Base-by-base conservation (phyloP, 1,284 basidiomycete genomes). In the Chalciporus sp. region DNA sequence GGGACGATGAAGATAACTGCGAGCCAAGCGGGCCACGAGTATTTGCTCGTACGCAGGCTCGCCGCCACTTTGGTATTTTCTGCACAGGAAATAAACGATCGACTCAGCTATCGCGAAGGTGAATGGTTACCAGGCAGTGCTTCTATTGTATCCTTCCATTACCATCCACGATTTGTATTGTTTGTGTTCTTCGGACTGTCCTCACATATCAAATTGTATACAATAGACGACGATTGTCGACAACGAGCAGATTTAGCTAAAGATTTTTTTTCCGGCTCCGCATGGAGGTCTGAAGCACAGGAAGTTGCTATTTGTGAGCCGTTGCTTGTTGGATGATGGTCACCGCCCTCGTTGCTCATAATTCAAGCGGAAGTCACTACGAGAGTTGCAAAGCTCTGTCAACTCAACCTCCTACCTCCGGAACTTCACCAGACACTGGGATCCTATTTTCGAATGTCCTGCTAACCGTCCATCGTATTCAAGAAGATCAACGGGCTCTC, bases 1-100 rank as follows among this genome's bases (percentile, higher is more conserved):
- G 12, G 6, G 19, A 6, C 12, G 56, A 43, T 8, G 55, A 54
- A 1, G 58, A 58, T 23, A 11, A 16, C n/a, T 17, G 35, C 35
- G 47, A 49, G 12, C 31, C 56, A 2, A 33, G 35, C 17, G 16
- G 41, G 9, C 42, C 49, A 12, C 59, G 58, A 40, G 35, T 56
- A 14, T 44, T 58, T 12, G 41, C 58, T 40, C 69, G 58, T 35
- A 17, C 35, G 7, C 35, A 37, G 35, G 41, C 50, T 4, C 61
- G 59, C 31, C 55, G 56, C 43, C 58, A 68, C 49, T 69, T 69
- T 33, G 67, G 70, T 50, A 72, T 69, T 52, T 72, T 71, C 48
- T 69, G 67, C 47, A 72, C 68, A 44, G 58, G 67, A 55, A 69
- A 63, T 40, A 62, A 60, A 23, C 63, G 49, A 27, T 41, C 47